Base-by-base conservation (phyloP, 768 basidiomycete genomes). In the Tricholoma saponaceum region DNA sequence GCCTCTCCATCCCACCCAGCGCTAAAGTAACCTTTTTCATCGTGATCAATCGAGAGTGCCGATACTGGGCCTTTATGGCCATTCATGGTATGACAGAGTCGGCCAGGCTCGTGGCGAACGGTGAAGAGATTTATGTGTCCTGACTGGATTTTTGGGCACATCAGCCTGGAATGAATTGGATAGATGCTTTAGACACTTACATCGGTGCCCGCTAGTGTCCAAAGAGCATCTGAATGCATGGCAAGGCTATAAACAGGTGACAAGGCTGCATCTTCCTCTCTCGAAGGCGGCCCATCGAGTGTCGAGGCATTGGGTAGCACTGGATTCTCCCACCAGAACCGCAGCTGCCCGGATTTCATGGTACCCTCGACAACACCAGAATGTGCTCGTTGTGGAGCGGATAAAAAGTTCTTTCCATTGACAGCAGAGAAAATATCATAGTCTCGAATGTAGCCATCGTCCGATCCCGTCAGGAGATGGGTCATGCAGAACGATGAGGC, bases 1-100 rank as follows among this genome's bases (percentile, higher is more conserved):
- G 92, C 88, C 62, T 90, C 85, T 10, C 93, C 91, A 67, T 98
- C 97, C 95, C 96, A 98, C 18, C 93, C 88, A 5, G 92, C 95
- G 67, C 92, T 95, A 64, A 94, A 87, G 61, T 95, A 83, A 0
- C 87, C 83, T 62, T 89, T 89, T 70, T 98, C 92, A 58, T 90
- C 86, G 60, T 89, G 83, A 59, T 86, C 80, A 62, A 99, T 75
- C 1, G 86, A 79, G 55, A 99, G 76, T n/a, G 87, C 86, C 44
- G 95, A 96, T 16, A 99, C 85, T 23, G 92, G 88, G 2, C 87
- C 85, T 52, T 81, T 80, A 67, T 96, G 94, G 0, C 87, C 89
- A 55, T 79, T 79, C 74, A 94, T 81, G 9, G 83, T 80, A 74
- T 91, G 86, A 50, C 82, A 79, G 16, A 89, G 73, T 57, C 82